A percentile compares a stretch with the other conserved stretches of the same genome.
These are phyloP conservation scores for Saturnispora quitensis DNA, from an alignment of 805 yeast genomes.

Conservation along the genomic window DNA sequence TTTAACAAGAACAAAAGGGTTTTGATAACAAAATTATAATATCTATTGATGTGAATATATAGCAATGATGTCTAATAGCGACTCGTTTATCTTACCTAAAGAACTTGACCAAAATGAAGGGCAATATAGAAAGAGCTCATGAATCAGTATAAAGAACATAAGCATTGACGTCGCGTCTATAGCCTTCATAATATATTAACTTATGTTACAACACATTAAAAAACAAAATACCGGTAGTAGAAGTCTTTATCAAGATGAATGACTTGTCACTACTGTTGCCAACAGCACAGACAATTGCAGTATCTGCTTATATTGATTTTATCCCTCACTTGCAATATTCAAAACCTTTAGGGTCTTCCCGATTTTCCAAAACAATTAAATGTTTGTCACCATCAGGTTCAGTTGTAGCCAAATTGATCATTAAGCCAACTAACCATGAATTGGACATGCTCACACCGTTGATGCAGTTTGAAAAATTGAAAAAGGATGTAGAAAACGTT, in stretches of 20 bases:
- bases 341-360: constrained; percentile 65
- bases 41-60: neutral
- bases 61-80: neutral
- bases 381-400: constrained; percentile 69
- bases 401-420: constrained; percentile 69
- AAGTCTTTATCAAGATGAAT: neutral
- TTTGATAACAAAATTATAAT: neutral
- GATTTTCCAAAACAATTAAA: constrained; percentile 79
- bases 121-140: neutral
- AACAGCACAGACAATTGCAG: constrained; percentile 83
- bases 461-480: constrained; percentile 27
- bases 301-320: constrained; percentile 82
- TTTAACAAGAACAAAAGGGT: neutral
- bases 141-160: neutral
- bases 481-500: constrained; percentile 34
- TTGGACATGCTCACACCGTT: constrained; percentile 29
- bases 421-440: constrained; percentile 48
- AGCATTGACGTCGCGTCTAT: neutral
- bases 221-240: neutral
- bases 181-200: neutral
- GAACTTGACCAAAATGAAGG: neutral
- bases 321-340: constrained; percentile 67
- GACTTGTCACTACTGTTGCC: constrained; percentile 81
- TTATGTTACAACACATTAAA: neutral
- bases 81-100: neutral